phyloP scores from a whole-genome alignment of 768 basidiomycete species.

The Leccinum truebloodii region DNA sequence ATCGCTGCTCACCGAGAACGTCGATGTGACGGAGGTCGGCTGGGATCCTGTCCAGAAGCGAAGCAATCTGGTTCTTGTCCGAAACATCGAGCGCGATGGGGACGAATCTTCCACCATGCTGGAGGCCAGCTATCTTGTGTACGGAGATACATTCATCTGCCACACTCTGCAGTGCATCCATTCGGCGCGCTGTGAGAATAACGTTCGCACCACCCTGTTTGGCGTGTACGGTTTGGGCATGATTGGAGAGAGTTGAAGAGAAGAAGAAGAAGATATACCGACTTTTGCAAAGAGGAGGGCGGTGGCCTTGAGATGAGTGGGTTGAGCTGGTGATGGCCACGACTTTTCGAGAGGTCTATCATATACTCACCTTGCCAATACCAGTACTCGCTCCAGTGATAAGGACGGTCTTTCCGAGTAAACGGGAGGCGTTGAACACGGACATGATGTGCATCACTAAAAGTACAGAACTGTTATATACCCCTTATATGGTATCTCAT shows the following conservation, averaged over 20 bases:
- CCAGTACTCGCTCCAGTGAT: slow-evolving; percentile 90
- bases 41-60: slow-evolving; percentile 72
- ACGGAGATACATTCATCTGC: slow-evolving; percentile 65
- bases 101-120: slow-evolving; percentile 77
- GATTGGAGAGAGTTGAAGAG: not conserved
- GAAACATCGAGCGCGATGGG: slow-evolving; percentile 77
- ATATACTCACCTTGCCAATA: slow-evolving; percentile 76
- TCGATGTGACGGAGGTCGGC: slow-evolving; percentile 71
- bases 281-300: slow-evolving; percentile 90
- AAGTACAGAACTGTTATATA: too few species aligned
- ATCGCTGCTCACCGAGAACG: slow-evolving; percentile 63
- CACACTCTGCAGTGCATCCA: slow-evolving; percentile 71
- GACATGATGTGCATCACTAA: slow-evolving; percentile 49
- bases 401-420: slow-evolving; percentile 84
- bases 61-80: slow-evolving; percentile 69
- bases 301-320: slow-evolving; percentile 57
- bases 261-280: slow-evolving; percentile 7
- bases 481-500: too few species aligned
- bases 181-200: slow-evolving; percentile 79
- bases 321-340: not conserved
- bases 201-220: slow-evolving; percentile 82
- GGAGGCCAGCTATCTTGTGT: slow-evolving; percentile 69
- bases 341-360: not conserved
- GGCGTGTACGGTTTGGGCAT: not conserved
- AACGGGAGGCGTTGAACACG: slow-evolving; percentile 76